Percentiles rank a stretch among this genome's conserved stretches.
Conservation (phyloP, 2,329 filamentous ascomycete species). For the Trichophyton mentagrophytes region DNA sequence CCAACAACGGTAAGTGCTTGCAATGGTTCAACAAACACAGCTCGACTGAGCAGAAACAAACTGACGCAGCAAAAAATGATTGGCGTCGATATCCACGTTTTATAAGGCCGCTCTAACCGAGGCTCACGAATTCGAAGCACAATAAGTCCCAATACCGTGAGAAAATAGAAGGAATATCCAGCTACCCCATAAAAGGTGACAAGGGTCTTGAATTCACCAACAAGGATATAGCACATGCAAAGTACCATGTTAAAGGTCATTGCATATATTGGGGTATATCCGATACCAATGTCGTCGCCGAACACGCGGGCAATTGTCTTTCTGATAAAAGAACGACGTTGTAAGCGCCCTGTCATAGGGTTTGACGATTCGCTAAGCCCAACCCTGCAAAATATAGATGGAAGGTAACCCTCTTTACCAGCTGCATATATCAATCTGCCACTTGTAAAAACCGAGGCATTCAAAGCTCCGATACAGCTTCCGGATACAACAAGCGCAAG, state of each 20-base stretch:
- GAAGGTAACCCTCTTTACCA: conserved; percentile 89
- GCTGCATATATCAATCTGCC: conserved; percentile 87
- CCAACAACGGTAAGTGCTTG: conserved; percentile 78
- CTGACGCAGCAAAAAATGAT: conserved; percentile 98
- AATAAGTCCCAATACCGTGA: conserved; percentile 86
- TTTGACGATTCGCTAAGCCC: conserved; percentile 44
- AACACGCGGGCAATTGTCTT: conserved; percentile 50
- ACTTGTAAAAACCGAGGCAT: conserved; percentile 86
- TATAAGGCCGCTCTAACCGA: conserved; percentile 76
- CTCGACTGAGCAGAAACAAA: conserved; percentile 75
- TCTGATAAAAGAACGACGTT: conserved; percentile 42
- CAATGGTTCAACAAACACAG: conserved; percentile 78
- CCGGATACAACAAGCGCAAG: conserved; percentile 81
- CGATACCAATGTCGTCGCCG: conserved; percentile 67
- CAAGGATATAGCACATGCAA: conserved; percentile 62
- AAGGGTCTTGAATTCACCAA: conserved; percentile 83
- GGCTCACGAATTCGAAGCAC: conserved; percentile 80
- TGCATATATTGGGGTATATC: conserved; percentile 88
- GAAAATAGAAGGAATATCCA: conserved; percentile 93
- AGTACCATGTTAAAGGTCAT: conserved; percentile 68
- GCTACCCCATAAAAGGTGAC: conserved; percentile 97
- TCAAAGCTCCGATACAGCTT: conserved; percentile 87
- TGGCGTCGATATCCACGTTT: conserved; percentile 91
- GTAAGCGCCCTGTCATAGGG: conserved; percentile 25
- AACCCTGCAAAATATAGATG: conserved; percentile 67